Evolutionary conservation across 257 asterid species (phyloP).

Genomic region (Petunia secreta): DNA sequence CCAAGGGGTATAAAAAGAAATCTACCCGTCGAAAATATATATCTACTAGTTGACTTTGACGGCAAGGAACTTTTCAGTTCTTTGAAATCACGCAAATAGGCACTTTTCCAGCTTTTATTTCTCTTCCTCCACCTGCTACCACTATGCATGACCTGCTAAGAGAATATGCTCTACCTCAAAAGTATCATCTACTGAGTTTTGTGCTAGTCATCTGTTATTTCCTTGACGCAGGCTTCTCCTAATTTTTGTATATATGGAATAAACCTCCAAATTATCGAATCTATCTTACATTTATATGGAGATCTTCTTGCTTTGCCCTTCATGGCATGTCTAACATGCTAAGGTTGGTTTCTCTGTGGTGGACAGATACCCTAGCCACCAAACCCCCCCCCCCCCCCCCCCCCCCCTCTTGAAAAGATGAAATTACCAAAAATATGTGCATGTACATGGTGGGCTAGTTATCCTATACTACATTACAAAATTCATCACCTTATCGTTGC

Average conservation of each 20-base stretch:
- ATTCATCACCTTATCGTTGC: background rate
- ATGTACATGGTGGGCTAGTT: background rate
- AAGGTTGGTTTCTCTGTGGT: background rate
- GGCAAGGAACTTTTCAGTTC: background rate
- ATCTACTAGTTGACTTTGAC: background rate
- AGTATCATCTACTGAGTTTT: background rate
- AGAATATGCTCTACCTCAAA: background rate
- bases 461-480: background rate
- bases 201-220: background rate
- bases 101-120: background rate
- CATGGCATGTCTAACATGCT: background rate
- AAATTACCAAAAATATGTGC: no score
- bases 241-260: background rate
- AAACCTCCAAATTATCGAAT: background rate
- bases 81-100: background rate
- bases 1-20: no score
- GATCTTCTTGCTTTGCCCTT: background rate
- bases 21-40: no score
- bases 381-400: no score
- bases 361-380: background rate
- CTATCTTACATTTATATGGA: background rate
- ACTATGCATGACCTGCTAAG: background rate
- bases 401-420: no score
- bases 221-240: background rate
- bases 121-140: background rate